A percentile compares a stretch with the other conserved stretches of the same genome.
Conservation (phyloP, 805 yeast species). For the Starmerella sp. region DNA sequence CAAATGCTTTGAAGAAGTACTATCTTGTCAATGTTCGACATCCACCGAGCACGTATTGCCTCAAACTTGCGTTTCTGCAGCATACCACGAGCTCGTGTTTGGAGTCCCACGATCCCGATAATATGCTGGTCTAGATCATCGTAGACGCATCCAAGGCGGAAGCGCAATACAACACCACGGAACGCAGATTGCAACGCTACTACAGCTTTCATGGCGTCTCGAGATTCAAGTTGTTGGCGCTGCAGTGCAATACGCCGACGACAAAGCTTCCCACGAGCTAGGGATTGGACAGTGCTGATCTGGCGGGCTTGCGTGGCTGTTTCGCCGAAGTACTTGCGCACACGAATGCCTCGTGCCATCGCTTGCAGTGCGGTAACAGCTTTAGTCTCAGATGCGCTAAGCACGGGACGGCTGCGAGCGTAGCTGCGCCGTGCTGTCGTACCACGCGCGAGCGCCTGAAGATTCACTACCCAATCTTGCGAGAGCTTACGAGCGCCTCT, state of each 20-base stretch:
- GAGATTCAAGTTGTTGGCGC: slow-evolving; percentile 1
- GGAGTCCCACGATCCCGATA: slow-evolving; percentile 26
- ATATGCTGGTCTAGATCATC: slow-evolving; percentile 30
- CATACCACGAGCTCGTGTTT: slow-evolving; percentile 28
- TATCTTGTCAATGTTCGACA: slow-evolving; percentile 44
- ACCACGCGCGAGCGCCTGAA: slow-evolving; percentile 22
- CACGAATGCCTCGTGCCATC: slow-evolving; percentile 37
- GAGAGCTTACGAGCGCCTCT: not conserved
- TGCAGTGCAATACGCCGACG: slow-evolving; percentile 14
- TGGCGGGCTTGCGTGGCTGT: slow-evolving; percentile 6
- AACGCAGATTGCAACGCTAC: slow-evolving; percentile 30
- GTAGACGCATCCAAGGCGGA: slow-evolving; percentile 25
- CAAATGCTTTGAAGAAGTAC: slow-evolving; percentile 64
- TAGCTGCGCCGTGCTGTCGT: slow-evolving; percentile 17
- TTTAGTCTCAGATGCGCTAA: slow-evolving; percentile 22
- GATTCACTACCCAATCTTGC: not conserved
- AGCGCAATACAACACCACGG: slow-evolving; percentile 31
- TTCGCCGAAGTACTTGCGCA: slow-evolving; percentile 29
- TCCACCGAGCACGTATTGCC: slow-evolving; percentile 39
- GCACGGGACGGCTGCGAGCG: not conserved
- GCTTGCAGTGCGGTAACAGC: slow-evolving; percentile 41
- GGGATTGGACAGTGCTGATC: slow-evolving; percentile 39
- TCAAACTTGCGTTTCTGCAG: slow-evolving; percentile 24
- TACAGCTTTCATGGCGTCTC: slow-evolving; percentile 11
- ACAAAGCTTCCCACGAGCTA: slow-evolving; percentile 37